These are phyloP conservation scores for Pterula multifida DNA, from an alignment of 1,284 basidiomycete species.

Conservation along the genomic window DNA sequence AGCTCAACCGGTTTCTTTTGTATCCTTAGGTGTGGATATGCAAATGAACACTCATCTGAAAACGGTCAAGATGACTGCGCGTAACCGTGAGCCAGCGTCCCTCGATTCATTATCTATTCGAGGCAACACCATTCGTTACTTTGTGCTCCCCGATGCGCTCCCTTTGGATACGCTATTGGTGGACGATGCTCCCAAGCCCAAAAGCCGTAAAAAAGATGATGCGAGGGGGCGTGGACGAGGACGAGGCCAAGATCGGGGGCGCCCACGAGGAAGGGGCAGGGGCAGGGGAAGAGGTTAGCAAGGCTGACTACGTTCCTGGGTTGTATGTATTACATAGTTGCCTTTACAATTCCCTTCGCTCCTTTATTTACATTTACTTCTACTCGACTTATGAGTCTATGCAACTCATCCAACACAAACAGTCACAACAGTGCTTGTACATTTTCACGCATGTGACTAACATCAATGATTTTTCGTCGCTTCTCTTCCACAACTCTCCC, in stretches of 20 bases:
- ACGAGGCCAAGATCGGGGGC: conserved; percentile 28
- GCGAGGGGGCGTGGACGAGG: conserved; percentile 53
- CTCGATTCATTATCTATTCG: conserved; percentile 86
- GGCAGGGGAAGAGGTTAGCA: conserved; percentile 37
- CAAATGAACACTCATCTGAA: conserved; percentile 98
- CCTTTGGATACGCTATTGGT: conserved; percentile 94
- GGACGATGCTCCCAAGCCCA: conserved; percentile 96
- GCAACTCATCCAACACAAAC: too few species aligned
- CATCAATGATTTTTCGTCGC: neutral
- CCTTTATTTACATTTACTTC: too few species aligned
- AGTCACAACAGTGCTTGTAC: too few species aligned
- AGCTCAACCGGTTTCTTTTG: conserved; percentile 3
- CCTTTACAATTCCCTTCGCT: too few species aligned
- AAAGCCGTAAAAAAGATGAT: conserved; percentile 75
- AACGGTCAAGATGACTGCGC: conserved; percentile 90
- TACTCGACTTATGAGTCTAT: too few species aligned
- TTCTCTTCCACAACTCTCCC: neutral
- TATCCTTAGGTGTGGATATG: conserved; percentile 79
- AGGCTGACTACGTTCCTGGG: too few species aligned
- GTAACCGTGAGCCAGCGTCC: conserved; percentile 74
- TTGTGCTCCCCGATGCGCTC: conserved; percentile 90
- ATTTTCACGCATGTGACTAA: neutral
- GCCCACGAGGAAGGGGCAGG: conserved; percentile 28
- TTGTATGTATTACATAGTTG: too few species aligned
- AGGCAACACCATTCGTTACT: conserved; percentile 90